Conservation (phyloP, 768 basidiomycete genomes). For the Lactarius sp. region DNA sequence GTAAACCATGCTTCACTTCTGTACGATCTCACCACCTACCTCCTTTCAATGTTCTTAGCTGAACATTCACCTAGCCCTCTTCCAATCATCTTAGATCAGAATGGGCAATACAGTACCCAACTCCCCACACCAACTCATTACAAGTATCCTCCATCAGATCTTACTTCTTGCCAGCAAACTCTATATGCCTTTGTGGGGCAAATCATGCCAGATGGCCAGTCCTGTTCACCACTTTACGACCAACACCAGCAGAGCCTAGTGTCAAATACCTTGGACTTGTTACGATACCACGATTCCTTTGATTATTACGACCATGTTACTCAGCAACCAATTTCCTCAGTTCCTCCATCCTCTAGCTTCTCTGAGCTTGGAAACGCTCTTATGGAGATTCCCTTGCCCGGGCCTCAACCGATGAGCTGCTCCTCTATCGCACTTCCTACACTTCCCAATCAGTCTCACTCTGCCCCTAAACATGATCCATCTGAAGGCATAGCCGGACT, state of each 20-base stretch:
- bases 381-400: too few species aligned
- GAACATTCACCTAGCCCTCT: constrained; percentile 3
- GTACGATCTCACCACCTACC: constrained; percentile 22
- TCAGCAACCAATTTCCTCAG: too few species aligned
- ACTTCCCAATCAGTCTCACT: too few species aligned
- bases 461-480: too few species aligned
- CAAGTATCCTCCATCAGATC: constrained; percentile 10
- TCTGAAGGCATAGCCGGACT: too few species aligned
- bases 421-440: too few species aligned
- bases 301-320: background rate
- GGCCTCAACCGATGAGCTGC: too few species aligned
- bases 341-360: too few species aligned
- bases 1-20: constrained; percentile 16
- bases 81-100: constrained; percentile 1
- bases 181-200: constrained; percentile 6
- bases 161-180: background rate
- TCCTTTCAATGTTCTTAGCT: background rate
- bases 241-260: constrained; percentile 12
- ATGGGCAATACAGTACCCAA: constrained; percentile 2
- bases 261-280: background rate
- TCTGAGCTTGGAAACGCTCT: too few species aligned
- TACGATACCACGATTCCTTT: background rate
- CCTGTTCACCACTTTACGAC: background rate
- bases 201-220: background rate
- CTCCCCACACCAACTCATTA: background rate